Conservation (phyloP, 352 stramenopile genomes). For the Globisporangium okanoganense region DNA sequence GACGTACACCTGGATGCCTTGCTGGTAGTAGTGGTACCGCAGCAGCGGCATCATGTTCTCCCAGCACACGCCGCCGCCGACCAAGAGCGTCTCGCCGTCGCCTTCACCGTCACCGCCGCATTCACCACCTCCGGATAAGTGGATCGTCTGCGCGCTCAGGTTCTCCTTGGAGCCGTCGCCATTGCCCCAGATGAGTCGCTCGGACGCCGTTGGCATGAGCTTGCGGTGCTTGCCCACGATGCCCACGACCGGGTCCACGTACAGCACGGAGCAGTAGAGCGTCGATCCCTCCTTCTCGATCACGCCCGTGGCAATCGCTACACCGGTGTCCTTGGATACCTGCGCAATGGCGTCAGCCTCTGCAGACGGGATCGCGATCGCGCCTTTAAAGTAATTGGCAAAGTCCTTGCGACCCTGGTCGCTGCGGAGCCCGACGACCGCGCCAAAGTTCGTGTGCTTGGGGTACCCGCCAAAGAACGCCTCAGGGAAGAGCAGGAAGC, state of each 20-base stretch:
- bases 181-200: constrained; percentile 25
- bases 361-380: constrained; percentile 19
- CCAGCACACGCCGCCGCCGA: constrained; percentile 23
- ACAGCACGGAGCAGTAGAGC: constrained; percentile 23
- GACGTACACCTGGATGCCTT: constrained; percentile 23
- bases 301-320: constrained; percentile 17
- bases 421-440: constrained; percentile 13
- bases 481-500: constrained; percentile 24
- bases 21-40: constrained; percentile 24
- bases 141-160: constrained; percentile 17
- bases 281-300: constrained; percentile 21
- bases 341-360: constrained; percentile 20
- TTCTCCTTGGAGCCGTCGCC: constrained; percentile 21
- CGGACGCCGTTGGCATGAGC: constrained; percentile 24
- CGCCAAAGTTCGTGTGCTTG: constrained; percentile 24
- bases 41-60: constrained; percentile 30
- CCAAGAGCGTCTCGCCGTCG: constrained; percentile 2
- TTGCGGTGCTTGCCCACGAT: constrained; percentile 25
- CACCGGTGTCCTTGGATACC: constrained; percentile 6
- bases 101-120: not conserved
- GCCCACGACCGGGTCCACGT: constrained; percentile 19
- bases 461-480: constrained; percentile 27
- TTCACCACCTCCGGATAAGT: too few species aligned
- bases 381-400: constrained; percentile 16
- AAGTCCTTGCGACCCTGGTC: constrained; percentile 21